A percentile compares a stretch with the other conserved stretches of the same genome.
phyloP scores from a whole-genome alignment of 148 eudicot genomes.

The Dysphania ambrosioides region DNA sequence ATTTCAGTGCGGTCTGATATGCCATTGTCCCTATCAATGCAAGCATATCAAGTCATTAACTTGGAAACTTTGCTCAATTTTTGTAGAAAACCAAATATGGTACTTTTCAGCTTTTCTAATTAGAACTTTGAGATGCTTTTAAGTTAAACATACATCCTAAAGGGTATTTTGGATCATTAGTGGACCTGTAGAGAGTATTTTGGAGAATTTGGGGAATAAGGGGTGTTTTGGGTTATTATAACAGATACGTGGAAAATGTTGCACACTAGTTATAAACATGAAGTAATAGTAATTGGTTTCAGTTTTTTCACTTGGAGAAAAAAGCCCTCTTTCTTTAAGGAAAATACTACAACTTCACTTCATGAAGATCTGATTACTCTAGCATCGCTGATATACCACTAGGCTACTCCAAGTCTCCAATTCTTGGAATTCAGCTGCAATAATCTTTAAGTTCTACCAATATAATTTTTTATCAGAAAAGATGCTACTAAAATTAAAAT shows the following conservation, averaged over 20 bases:
- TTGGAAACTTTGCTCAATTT: not conserved
- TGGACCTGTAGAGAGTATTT: not conserved
- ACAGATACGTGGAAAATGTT: too few relatives aligned
- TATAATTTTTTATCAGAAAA: not conserved
- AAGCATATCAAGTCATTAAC: not conserved
- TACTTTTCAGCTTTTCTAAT: not conserved
- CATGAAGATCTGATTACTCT: not conserved
- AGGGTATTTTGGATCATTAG: not conserved
- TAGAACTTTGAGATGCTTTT: not conserved
- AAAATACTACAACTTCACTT: not conserved
- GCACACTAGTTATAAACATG: not conserved
- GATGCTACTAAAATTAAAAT: not conserved
- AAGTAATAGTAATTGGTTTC: not conserved
- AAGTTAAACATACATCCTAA: not conserved
- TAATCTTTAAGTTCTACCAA: not conserved
- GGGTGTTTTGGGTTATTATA: not conserved
- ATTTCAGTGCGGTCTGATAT: slow-evolving; percentile 25
- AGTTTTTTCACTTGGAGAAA: not conserved
- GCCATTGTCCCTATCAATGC: slow-evolving; percentile 38
- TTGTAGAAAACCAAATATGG: not conserved
- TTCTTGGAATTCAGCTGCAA: not conserved
- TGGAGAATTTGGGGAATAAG: not conserved
- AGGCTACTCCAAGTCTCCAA: not conserved
- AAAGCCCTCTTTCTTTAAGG: not conserved
- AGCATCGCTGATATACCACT: not conserved